These are phyloP conservation scores for Saprolegnia diclina DNA, from an alignment of 352 stramenopile species.

Conservation along the genomic window DNA sequence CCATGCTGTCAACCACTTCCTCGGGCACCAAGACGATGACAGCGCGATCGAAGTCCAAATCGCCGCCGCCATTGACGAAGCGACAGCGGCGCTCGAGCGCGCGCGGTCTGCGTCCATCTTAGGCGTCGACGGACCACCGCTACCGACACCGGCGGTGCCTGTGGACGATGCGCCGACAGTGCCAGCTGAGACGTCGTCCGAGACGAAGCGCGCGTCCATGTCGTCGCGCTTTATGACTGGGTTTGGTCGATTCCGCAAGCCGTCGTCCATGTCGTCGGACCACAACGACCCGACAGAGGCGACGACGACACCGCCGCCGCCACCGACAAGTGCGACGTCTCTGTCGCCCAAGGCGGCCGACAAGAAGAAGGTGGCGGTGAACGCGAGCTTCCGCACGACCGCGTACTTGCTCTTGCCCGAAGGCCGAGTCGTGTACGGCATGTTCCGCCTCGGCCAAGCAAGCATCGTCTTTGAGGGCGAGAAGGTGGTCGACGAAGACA, in stretches of 20 bases:
- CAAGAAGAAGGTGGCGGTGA: constrained; percentile 31
- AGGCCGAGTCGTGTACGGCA: constrained; percentile 63
- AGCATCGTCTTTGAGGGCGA: constrained; percentile 82
- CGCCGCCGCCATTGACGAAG: background rate
- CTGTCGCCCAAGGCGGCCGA: background rate
- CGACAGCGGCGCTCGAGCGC: constrained; percentile 1
- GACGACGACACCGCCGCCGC: background rate
- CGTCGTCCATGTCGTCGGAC: constrained; percentile 27
- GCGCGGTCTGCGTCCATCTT: constrained; percentile 16
- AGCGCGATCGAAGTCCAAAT: background rate
- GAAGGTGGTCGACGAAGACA: constrained; percentile 39
- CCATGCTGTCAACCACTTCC: constrained; percentile 22
- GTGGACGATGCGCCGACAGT: background rate
- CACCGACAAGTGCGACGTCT: background rate
- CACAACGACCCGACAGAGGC: constrained; percentile 16
- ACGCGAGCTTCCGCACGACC: constrained; percentile 62
- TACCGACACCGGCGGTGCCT: background rate
- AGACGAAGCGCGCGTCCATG: constrained; percentile 34
- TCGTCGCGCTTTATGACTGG: constrained; percentile 67
- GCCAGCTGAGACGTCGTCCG: background rate
- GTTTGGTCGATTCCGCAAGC: constrained; percentile 49
- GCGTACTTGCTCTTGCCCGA: constrained; percentile 70
- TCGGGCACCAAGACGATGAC: constrained; percentile 15
- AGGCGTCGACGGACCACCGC: background rate
- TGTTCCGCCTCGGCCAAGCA: constrained; percentile 56